Base-by-base conservation (phyloP, 2,329 filamentous ascomycete genomes). In the Pestalotiopsis sp. region DNA sequence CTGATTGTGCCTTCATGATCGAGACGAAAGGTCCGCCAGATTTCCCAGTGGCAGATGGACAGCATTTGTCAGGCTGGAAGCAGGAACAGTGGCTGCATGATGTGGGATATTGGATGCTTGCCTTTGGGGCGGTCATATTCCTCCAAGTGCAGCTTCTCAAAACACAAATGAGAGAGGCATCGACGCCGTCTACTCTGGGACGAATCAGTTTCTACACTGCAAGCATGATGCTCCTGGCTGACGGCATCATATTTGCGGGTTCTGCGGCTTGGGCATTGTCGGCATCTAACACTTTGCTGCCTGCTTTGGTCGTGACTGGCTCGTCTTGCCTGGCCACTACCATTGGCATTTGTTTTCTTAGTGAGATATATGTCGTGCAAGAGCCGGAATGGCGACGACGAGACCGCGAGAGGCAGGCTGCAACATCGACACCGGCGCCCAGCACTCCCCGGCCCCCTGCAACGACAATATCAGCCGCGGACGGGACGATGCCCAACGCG, bases 1-100 rank as follows among this genome's bases (percentile, higher is more conserved):
- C 90, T 1, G 90, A 92, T 76, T 92, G 90, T 73, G 87, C 85
- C 3, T 91, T 88, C 77, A 90, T 91, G 70, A 80, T 92, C 41
- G 88, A 91, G 74, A 87, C 87, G 14, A 90, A 88, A 73, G 90
- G 90, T 0, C 88, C 89, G 1, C 90, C 90, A 0, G 80, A 82
- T 14, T 90, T 84, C 69, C 75, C 86, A 0, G 80, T 83, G 0
- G 77, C 77, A 4, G 85, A 89, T 39, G 85, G 84, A 1, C 79
- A 85, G 9, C 89, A 92, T 74, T 81, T 92, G 3, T 76, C 83
- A 1, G 90, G 90, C 9, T 82, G 87, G 73, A 92, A 91, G 75
- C 84, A 87, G 62, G 89, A 91, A 77, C 80, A 88, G 13, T 87
- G 87, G 70, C 79, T 89, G 27, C 81, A 85, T 71, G 82, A 84